phyloP scores from a whole-genome alignment of 352 stramenopile species.

The Pythium brachiatum region DNA sequence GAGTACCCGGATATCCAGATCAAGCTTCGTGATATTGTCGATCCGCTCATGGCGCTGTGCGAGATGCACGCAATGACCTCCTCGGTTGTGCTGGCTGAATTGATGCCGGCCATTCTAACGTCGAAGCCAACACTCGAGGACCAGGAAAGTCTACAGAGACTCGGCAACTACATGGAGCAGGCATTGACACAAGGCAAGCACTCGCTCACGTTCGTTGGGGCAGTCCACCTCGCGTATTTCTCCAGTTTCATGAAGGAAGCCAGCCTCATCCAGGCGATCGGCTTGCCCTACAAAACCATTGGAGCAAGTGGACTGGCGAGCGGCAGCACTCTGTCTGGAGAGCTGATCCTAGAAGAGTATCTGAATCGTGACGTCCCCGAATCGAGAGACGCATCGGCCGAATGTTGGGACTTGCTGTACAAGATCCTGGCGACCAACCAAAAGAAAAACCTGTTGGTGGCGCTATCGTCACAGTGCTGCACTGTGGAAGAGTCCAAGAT shows the following conservation, averaged over 20 bases:
- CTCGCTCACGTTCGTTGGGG: constrained; percentile 20
- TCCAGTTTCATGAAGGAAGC: constrained; percentile 34
- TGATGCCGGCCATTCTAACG: constrained; percentile 24
- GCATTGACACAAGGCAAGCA: constrained; percentile 11
- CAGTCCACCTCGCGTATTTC: constrained; percentile 50
- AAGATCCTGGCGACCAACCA: constrained; percentile 65
- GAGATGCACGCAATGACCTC: constrained; percentile 38
- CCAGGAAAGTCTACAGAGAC: background rate
- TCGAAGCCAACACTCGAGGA: constrained; percentile 4
- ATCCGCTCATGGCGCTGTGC: constrained; percentile 63
- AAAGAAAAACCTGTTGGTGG: constrained; percentile 63
- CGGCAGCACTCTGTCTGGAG: constrained; percentile 48
- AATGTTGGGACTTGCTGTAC: constrained; percentile 70
- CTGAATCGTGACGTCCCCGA: constrained; percentile 30
- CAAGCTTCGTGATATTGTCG: constrained; percentile 57
- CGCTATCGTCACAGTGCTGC: constrained; percentile 50
- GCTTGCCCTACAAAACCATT: constrained; percentile 38
- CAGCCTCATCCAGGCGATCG: constrained; percentile 29
- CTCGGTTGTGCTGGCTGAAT: constrained; percentile 37
- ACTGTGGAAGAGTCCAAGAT: constrained; percentile 51
- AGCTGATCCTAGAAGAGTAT: constrained; percentile 68
- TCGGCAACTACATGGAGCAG: constrained; percentile 17
- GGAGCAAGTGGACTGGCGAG: constrained; percentile 62
- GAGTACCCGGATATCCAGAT: constrained; percentile 85
- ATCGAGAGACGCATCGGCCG: constrained; percentile 25